Percentiles rank a stretch among this genome's conserved stretches.
These are phyloP conservation scores for Coemansia sp. DNA, from an alignment of 192 early-diverging fungal genomes.

Conservation along the genomic window DNA sequence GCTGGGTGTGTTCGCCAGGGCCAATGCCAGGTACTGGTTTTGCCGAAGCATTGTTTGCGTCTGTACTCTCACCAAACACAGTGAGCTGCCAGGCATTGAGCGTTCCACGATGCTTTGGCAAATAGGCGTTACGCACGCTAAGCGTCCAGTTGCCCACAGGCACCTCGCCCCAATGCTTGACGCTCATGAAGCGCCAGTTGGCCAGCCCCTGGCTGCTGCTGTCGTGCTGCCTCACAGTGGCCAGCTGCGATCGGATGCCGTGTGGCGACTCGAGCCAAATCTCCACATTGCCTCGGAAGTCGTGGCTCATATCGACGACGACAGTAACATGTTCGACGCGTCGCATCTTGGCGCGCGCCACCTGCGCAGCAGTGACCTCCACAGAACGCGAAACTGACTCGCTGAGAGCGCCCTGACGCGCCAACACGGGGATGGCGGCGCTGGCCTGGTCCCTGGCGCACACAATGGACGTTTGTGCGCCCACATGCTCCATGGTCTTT, in stretches of 20 bases:
- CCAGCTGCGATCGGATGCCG: constrained; percentile 65
- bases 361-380: constrained; percentile 48
- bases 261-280: constrained; percentile 77
- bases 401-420: constrained; percentile 29
- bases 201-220: constrained; percentile 62
- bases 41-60: constrained; percentile 3
- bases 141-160: constrained; percentile 82
- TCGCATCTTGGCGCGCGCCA: constrained; percentile 52
- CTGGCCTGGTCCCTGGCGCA: constrained; percentile 39
- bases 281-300: constrained; percentile 80
- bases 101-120: constrained; percentile 55
- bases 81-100: constrained; percentile 67
- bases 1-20: background rate
- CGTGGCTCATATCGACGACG: constrained; percentile 77
- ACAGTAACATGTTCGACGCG: constrained; percentile 86
- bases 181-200: constrained; percentile 93
- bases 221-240: constrained; percentile 64
- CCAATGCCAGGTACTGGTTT: background rate
- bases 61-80: constrained; percentile 65
- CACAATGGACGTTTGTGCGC: constrained; percentile 61
- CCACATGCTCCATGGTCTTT: constrained; percentile 61
- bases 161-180: constrained; percentile 96
- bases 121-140: constrained; percentile 61
- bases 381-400: constrained; percentile 33
- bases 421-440: constrained; percentile 55